Percentiles rank a stretch among this genome's conserved stretches.
Conservation (phyloP, 768 basidiomycete species). For the Collybia sp. region DNA sequence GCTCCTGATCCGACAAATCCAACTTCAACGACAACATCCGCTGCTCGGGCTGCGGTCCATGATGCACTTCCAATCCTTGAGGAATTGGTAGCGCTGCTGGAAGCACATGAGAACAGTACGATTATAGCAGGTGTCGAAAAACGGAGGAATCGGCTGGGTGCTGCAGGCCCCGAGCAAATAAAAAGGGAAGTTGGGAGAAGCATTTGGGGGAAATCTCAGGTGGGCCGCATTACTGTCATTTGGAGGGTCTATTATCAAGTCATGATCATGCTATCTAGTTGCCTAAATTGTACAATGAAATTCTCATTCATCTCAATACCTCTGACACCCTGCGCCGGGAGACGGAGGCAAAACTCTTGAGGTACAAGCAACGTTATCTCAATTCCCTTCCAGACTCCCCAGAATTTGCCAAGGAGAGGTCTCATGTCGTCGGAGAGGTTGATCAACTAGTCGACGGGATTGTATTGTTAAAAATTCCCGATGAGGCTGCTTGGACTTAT, state of each 20-base stretch:
- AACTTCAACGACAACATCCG: slow-evolving; percentile 49
- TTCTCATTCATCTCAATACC: slow-evolving; percentile 79
- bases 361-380: slow-evolving; percentile 59
- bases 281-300: slow-evolving; percentile 67
- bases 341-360: slow-evolving; percentile 73
- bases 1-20: slow-evolving; percentile 76
- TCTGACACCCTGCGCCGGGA: slow-evolving; percentile 74
- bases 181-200: slow-evolving; percentile 64
- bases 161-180: slow-evolving; percentile 52
- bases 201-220: slow-evolving; percentile 57
- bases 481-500: slow-evolving; percentile 80
- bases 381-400: slow-evolving; percentile 45
- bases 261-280: slow-evolving; percentile 37
- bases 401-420: slow-evolving; percentile 35
- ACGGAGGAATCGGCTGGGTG: slow-evolving; percentile 73
- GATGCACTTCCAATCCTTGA: slow-evolving; percentile 68
- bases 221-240: slow-evolving; percentile 18
- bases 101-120: slow-evolving; percentile 53
- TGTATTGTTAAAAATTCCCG: slow-evolving; percentile 68
- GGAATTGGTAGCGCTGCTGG: slow-evolving; percentile 63
- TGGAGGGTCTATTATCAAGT: slow-evolving; percentile 4
- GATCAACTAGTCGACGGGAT: slow-evolving; percentile 71
- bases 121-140: slow-evolving; percentile 70
- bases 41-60: slow-evolving; percentile 58
- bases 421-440: slow-evolving; percentile 50